A percentile compares a stretch with the other conserved stretches of the same genome.
Conservation (phyloP, 1,284 basidiomycete species). For the Meira nashicola region DNA sequence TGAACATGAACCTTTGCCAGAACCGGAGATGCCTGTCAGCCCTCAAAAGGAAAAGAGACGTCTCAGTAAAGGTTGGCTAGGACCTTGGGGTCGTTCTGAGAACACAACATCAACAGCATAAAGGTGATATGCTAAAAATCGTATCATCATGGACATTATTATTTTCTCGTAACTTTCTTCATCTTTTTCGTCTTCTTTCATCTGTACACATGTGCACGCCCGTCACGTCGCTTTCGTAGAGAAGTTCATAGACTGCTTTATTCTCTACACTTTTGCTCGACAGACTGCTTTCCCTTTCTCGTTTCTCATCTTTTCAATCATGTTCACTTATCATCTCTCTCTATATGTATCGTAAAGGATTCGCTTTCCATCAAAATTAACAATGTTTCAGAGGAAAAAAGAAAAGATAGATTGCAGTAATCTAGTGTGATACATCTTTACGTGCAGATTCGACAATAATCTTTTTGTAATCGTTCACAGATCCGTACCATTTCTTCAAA, state of each 20-base stretch:
- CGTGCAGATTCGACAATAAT: slow-evolving; percentile 40
- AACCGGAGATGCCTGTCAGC: too few relatives aligned
- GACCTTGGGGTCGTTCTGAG: too few relatives aligned
- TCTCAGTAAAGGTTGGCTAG: not conserved
- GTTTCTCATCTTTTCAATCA: not conserved
- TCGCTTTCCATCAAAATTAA: not conserved
- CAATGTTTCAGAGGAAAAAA: not conserved
- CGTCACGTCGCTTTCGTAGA: not conserved
- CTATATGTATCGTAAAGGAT: not conserved
- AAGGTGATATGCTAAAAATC: not conserved
- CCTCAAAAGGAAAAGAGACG: not conserved
- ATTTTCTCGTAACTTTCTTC: not conserved
- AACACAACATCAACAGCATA: not conserved
- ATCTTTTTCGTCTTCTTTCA: not conserved
- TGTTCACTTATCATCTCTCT: slow-evolving; percentile 5
- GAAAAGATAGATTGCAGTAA: not conserved
- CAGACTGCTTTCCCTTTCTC: not conserved
- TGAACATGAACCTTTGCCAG: not conserved
- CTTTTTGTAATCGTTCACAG: slow-evolving; percentile 87
- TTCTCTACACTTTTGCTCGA: not conserved
- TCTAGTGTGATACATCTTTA: not conserved
- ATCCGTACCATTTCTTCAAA: slow-evolving; percentile 78
- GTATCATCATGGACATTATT: not conserved
- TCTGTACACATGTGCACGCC: not conserved
- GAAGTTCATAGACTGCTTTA: not conserved